These are phyloP conservation scores for Apiotrichum porosum DNA, from an alignment of 1,284 basidiomycete genomes.

Conservation along the genomic window DNA sequence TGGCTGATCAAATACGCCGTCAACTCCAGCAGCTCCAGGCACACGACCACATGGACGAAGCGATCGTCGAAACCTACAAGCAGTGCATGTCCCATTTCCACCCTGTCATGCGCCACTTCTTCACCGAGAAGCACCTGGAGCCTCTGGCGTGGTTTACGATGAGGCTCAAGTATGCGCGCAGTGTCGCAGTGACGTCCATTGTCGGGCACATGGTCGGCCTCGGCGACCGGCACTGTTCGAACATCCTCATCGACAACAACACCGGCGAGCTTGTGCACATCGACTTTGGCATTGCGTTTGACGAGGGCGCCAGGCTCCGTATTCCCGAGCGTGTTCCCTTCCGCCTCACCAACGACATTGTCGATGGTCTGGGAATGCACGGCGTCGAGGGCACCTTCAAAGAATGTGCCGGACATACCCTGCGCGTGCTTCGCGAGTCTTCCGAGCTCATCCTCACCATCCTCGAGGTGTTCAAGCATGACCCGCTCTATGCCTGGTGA, in stretches of 20 bases:
- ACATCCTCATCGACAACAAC: slow-evolving; percentile 80
- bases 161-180: slow-evolving; percentile 83
- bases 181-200: slow-evolving; percentile 88
- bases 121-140: slow-evolving; percentile 79
- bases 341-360: slow-evolving; percentile 85
- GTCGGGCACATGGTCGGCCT: slow-evolving; percentile 89
- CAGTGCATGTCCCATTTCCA: slow-evolving; percentile 59
- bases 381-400: slow-evolving; percentile 93
- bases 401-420: slow-evolving; percentile 87
- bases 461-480: slow-evolving; percentile 93
- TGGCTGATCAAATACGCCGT: slow-evolving; percentile 21
- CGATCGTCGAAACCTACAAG: slow-evolving; percentile 54
- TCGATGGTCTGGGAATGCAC: slow-evolving; percentile 87
- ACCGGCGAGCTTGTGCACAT: slow-evolving; percentile 90
- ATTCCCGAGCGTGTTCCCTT: slow-evolving; percentile 91
- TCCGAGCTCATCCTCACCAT: slow-evolving; percentile 89
- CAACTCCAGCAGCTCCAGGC: slow-evolving; percentile 32
- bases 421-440: slow-evolving; percentile 79
- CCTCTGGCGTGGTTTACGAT: slow-evolving; percentile 92
- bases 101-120: slow-evolving; percentile 91
- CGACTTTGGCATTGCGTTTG: slow-evolving; percentile 94
- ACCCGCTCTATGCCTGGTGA: slow-evolving; percentile 88
- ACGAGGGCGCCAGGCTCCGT: slow-evolving; percentile 79
- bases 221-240: slow-evolving; percentile 87
- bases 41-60: slow-evolving; percentile 32